Conservation (phyloP, 2,329 filamentous ascomycete species). For the Hysterium pulicare region DNA sequence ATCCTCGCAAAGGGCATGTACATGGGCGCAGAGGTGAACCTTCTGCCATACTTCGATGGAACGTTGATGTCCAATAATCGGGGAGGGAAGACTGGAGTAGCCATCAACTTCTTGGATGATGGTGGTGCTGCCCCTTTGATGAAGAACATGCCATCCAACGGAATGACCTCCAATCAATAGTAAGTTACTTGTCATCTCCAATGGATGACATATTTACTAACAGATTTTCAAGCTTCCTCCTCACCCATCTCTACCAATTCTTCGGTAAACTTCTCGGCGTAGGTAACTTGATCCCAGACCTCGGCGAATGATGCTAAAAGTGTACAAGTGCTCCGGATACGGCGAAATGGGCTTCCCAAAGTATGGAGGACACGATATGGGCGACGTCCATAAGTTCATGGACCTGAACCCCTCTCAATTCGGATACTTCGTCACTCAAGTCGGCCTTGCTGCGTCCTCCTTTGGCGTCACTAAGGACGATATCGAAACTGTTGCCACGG, state of each 20-base stretch:
- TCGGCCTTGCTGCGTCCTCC: constrained; percentile 54
- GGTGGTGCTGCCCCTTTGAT: constrained; percentile 55
- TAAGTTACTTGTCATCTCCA: constrained; percentile 29
- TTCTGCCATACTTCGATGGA: constrained; percentile 60
- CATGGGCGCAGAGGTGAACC: constrained; percentile 52
- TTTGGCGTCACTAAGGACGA: constrained; percentile 58
- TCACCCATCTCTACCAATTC: constrained; percentile 62
- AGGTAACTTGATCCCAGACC: not conserved
- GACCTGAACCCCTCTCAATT: constrained; percentile 50
- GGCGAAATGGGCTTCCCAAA: constrained; percentile 42
- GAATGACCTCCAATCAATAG: constrained; percentile 54
- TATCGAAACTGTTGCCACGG: constrained; percentile 46
- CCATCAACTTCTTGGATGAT: constrained; percentile 61
- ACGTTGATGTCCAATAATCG: constrained; percentile 53
- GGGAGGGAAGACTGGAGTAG: constrained; percentile 43
- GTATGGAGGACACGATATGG: constrained; percentile 51
- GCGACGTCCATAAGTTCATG: constrained; percentile 60
- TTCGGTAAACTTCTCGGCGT: constrained; percentile 55
- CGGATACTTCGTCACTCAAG: constrained; percentile 59
- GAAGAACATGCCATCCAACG: constrained; percentile 55
- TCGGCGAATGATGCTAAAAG: not conserved
- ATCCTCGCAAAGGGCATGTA: constrained; percentile 53
- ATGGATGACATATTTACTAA: not conserved
- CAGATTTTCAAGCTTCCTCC: constrained; percentile 47
- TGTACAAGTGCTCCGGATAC: constrained; percentile 6